Evolutionary conservation across 169 alveolate genomes (phyloP).

Genomic region (Eimeria tenella): DNA sequence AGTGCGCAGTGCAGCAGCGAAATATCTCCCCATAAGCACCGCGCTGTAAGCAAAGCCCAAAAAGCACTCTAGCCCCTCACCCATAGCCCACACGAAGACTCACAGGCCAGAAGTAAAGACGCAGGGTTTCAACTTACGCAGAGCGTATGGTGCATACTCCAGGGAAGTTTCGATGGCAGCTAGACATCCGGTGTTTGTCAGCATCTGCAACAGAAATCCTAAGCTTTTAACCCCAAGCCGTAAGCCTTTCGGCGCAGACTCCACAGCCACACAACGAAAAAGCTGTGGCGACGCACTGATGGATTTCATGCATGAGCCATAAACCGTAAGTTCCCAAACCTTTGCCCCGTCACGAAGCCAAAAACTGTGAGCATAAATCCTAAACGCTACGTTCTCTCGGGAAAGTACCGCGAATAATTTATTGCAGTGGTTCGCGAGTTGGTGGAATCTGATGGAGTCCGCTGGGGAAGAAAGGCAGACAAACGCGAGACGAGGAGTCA

Average conservation of each 20-base stretch:
- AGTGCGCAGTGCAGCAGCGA: constrained; percentile 69
- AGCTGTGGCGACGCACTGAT: not conserved
- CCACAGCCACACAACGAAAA: not conserved
- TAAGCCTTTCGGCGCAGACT: not conserved
- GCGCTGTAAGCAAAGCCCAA: constrained; percentile 45
- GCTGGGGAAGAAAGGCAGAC: constrained; percentile 82
- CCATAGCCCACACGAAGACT: not conserved
- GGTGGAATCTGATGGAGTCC: constrained; percentile 82
- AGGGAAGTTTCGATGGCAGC: constrained; percentile 81
- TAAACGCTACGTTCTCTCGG: not conserved
- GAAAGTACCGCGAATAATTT: constrained; percentile 78
- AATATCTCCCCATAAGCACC: constrained; percentile 63
- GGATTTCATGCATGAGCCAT: not conserved
- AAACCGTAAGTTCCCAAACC: not conserved
- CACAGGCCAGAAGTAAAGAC: not conserved
- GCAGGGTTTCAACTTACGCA: constrained; percentile 53
- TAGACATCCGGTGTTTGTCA: constrained; percentile 82
- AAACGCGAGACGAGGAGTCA: constrained; percentile 81
- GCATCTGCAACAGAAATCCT: constrained; percentile 67
- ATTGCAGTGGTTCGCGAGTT: constrained; percentile 82
- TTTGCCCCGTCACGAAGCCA: not conserved
- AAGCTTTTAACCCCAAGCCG: not conserved
- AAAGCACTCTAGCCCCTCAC: not conserved
- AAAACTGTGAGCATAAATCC: too few species aligned
- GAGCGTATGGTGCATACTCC: constrained; percentile 79